Percentiles rank a stretch among this genome's conserved stretches.
Evolutionary conservation across 129 eudicot species (phyloP).

Genomic region (Escallonia herrerae): DNA sequence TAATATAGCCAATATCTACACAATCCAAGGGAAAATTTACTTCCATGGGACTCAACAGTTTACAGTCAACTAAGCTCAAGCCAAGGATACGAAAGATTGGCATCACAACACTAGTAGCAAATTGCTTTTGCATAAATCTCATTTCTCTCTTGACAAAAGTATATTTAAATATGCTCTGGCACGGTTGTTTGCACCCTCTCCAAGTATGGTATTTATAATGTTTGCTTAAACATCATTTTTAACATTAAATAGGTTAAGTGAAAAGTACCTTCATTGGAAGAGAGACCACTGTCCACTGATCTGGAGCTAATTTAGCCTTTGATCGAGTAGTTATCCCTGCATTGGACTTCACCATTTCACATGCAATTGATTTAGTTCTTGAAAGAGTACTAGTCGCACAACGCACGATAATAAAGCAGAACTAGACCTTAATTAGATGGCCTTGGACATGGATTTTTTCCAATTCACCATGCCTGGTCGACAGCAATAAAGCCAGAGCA

Average conservation of each 20-base stretch:
- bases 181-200: no score
- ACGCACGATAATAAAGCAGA: background rate
- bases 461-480: constrained; percentile 69
- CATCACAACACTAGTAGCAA: no score
- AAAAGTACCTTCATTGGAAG: constrained; percentile 77
- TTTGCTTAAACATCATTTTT: no score
- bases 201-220: no score
- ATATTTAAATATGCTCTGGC: no score
- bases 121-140: no score
- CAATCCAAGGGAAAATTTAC: constrained; percentile 3
- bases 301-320: constrained; percentile 70
- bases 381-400: constrained; percentile 4
- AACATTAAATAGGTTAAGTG: no score
- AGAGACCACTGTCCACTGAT: constrained; percentile 81
- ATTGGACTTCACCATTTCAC: constrained; percentile 43
- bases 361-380: constrained; percentile 16
- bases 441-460: constrained; percentile 73
- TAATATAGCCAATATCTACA: constrained; percentile 71
- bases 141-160: no score
- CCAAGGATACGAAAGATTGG: background rate
- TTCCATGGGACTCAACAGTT: background rate
- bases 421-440: constrained; percentile 64
- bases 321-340: constrained; percentile 96
- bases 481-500: constrained; percentile 80
- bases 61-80: background rate